These are phyloP conservation scores for Oryza brachyantha DNA, from an alignment of 176 grass and related monocot species.

Conservation along the genomic window DNA sequence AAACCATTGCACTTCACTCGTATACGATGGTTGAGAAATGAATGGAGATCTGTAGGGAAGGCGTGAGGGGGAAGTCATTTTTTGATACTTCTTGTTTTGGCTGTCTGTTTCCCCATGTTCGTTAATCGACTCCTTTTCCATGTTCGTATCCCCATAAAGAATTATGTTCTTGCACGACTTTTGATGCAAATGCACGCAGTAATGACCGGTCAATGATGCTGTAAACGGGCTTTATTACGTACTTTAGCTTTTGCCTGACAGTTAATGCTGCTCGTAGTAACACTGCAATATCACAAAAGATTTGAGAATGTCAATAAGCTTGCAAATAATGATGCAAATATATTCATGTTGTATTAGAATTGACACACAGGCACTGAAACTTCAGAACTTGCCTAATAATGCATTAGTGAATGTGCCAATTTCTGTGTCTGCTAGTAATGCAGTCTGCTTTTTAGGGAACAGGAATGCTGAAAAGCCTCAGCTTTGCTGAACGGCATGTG, in stretches of 20 bases:
- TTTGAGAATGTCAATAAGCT: constrained; percentile 1
- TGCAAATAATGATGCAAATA: background rate
- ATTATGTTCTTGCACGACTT: constrained; percentile 62
- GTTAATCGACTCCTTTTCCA: constrained; percentile 30
- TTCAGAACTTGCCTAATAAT: constrained; percentile 6
- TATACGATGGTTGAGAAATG: constrained; percentile 33
- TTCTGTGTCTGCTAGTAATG: constrained; percentile 28
- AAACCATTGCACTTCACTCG: background rate
- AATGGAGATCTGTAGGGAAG: constrained; percentile 40
- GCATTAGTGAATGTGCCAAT: constrained; percentile 12
- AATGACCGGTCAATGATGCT: constrained; percentile 74
- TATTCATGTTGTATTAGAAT: constrained; percentile 8
- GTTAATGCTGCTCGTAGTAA: constrained; percentile 24
- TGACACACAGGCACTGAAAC: constrained; percentile 22
- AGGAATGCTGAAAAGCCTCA: constrained; percentile 55
- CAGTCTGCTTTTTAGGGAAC: constrained; percentile 56
- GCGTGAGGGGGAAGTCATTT: constrained; percentile 49
- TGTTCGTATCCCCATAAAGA: constrained; percentile 59
- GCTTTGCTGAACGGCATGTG: constrained; percentile 58
- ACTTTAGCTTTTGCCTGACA: constrained; percentile 46
- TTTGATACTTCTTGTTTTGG: constrained; percentile 24
- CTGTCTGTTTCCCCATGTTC: too few relatives aligned
- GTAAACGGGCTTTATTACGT: constrained; percentile 52
- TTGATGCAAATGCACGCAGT: constrained; percentile 80
- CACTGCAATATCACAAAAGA: background rate